Evolutionary conservation across 169 alveolate genomes (phyloP).

Genomic region (Plasmodium vivax): DNA sequence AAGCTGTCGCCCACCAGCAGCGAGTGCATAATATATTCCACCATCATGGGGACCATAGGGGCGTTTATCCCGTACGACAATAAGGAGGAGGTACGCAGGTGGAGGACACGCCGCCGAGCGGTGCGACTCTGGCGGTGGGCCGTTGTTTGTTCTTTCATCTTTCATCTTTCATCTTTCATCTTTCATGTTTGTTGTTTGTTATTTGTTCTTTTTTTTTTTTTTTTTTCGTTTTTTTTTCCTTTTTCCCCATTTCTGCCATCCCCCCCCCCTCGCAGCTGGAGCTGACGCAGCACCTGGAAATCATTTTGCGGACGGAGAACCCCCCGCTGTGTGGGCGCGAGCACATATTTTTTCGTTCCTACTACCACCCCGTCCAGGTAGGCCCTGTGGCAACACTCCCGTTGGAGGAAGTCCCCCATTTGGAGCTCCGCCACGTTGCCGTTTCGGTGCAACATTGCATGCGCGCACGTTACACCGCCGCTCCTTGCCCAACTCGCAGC

Average conservation of each 20-base stretch:
- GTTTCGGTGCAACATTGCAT: not conserved
- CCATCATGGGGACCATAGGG: conserved; percentile 97
- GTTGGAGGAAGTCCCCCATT: not conserved
- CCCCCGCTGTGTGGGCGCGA: conserved; percentile 94
- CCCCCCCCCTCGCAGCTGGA: conserved; percentile 81
- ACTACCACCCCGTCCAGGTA: conserved; percentile 88
- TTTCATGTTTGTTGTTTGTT: no score
- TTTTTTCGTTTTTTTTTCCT: not conserved
- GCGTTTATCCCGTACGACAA: conserved; percentile 95
- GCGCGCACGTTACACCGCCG: not conserved
- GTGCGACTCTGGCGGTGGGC: not conserved
- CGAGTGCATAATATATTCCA: conserved; percentile 94
- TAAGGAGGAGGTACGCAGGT: conserved; percentile 90
- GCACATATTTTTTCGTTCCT: conserved; percentile 88
- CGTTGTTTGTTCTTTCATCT: not conserved
- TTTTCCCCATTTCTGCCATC: not conserved
- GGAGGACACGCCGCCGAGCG: not conserved
- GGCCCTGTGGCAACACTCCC: not conserved
- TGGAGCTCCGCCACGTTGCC: not conserved
- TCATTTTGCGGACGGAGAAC: conserved; percentile 96
- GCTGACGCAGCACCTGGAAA: conserved; percentile 97
- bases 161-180: no score
- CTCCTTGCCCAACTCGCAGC: conserved; percentile 43
- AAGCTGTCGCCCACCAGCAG: conserved; percentile 89
- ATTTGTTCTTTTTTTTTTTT: not conserved